Percentiles rank a stretch among this genome's conserved stretches.
Conservation (phyloP, 2,329 filamentous ascomycete genomes). For the Teratosphaeria zuluensis region DNA sequence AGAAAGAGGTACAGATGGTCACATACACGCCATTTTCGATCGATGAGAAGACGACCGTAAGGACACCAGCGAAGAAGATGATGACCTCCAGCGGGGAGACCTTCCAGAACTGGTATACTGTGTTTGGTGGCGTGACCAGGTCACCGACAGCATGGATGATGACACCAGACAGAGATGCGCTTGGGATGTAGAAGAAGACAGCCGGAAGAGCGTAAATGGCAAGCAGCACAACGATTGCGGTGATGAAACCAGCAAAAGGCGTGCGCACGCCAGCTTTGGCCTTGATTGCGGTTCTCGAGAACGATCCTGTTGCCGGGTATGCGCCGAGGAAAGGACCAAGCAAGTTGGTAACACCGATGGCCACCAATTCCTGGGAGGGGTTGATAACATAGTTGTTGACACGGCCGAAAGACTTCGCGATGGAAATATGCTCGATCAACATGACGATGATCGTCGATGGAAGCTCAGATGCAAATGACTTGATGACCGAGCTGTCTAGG, state of each 20-base stretch:
- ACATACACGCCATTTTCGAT: slow-evolving; percentile 93
- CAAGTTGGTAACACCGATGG: slow-evolving; percentile 83
- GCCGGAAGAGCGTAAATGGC: slow-evolving; percentile 82
- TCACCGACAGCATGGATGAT: slow-evolving; percentile 96
- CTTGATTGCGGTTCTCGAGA: slow-evolving; percentile 93
- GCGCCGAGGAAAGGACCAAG: slow-evolving; percentile 85
- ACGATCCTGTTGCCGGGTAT: slow-evolving; percentile 89
- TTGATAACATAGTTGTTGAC: slow-evolving; percentile 95
- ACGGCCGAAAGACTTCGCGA: slow-evolving; percentile 91
- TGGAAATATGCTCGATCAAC: slow-evolving; percentile 92
- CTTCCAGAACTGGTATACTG: slow-evolving; percentile 89
- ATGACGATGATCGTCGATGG: slow-evolving; percentile 88
- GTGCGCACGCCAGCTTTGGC: slow-evolving; percentile 93
- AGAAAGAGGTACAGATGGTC: slow-evolving; percentile 68
- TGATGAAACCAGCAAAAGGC: slow-evolving; percentile 82
- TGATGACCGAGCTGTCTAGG: slow-evolving; percentile 57
- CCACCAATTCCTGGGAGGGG: slow-evolving; percentile 90
- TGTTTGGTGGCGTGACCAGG: slow-evolving; percentile 81
- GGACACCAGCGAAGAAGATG: slow-evolving; percentile 86
- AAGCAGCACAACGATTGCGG: slow-evolving; percentile 72
- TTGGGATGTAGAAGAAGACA: slow-evolving; percentile 91
- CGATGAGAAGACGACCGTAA: slow-evolving; percentile 76
- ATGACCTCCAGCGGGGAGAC: slow-evolving; percentile 82
- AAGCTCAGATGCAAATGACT: slow-evolving; percentile 59
- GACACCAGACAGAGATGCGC: slow-evolving; percentile 68